Evolutionary conservation across 2,329 filamentous ascomycete species (phyloP).

Genomic region (Aureobasidium sp.): DNA sequence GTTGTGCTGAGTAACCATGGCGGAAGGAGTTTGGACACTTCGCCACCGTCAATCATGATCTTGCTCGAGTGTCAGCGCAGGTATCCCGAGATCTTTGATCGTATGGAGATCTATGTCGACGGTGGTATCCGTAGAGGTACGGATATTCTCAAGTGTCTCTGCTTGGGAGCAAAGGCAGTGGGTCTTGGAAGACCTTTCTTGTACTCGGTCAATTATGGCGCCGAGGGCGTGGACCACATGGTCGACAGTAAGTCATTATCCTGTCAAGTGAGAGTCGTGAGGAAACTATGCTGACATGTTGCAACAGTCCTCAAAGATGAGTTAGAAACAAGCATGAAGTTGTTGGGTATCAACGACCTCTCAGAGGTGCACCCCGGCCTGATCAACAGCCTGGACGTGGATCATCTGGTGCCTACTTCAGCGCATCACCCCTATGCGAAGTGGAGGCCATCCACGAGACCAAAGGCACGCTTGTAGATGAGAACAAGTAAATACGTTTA

Average conservation of each 20-base stretch:
- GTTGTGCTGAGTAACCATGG: slow-evolving; percentile 48
- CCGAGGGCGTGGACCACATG: slow-evolving; percentile 42
- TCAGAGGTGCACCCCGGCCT: slow-evolving; percentile 55
- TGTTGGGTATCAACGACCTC: slow-evolving; percentile 57
- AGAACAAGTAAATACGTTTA: background rate
- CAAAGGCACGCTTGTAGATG: slow-evolving; percentile 12
- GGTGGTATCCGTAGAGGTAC: slow-evolving; percentile 59
- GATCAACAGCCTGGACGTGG: slow-evolving; percentile 49
- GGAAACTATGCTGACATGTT: background rate
- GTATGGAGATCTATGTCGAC: slow-evolving; percentile 57
- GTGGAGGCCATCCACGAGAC: background rate
- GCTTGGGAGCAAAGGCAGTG: slow-evolving; percentile 55
- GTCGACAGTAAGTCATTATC: slow-evolving; percentile 8
- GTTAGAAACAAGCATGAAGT: slow-evolving; percentile 56
- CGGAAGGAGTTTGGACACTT: slow-evolving; percentile 45
- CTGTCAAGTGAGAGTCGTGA: background rate
- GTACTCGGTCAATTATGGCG: slow-evolving; percentile 55
- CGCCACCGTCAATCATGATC: slow-evolving; percentile 50
- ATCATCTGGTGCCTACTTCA: slow-evolving; percentile 40
- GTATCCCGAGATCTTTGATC: slow-evolving; percentile 53
- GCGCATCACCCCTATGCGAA: slow-evolving; percentile 18
- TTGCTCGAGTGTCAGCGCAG: slow-evolving; percentile 57
- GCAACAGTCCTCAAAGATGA: slow-evolving; percentile 44
- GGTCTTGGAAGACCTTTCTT: slow-evolving; percentile 57
- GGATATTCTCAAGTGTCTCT: slow-evolving; percentile 61